A percentile compares a stretch with the other conserved stretches of the same genome.
These are phyloP conservation scores for Macrolepiota dolichaula DNA, from an alignment of 768 basidiomycete genomes.

Conservation along the genomic window DNA sequence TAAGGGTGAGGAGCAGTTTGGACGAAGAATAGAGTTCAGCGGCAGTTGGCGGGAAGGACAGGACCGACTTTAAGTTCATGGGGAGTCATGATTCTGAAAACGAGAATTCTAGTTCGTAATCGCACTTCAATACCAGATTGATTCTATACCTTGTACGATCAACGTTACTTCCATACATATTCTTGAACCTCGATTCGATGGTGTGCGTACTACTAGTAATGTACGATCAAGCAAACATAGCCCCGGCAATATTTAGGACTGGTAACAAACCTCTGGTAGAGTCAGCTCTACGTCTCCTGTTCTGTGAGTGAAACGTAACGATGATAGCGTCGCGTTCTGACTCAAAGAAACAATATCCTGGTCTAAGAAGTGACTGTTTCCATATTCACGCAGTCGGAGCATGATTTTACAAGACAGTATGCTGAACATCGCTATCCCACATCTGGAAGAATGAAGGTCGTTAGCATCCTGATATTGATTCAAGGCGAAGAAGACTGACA, in stretches of 20 bases:
- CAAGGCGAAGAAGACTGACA: not conserved
- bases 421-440: not conserved
- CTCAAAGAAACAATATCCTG: not conserved
- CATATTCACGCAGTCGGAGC: constrained; percentile 3
- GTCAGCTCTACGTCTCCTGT: not conserved
- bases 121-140: too few relatives aligned
- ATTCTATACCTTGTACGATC: too few relatives aligned
- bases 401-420: constrained; percentile 6
- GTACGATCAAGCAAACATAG: not conserved
- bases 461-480: not conserved
- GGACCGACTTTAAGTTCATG: too few relatives aligned
- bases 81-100: too few relatives aligned
- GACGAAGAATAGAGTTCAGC: too few relatives aligned
- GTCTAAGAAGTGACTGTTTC: not conserved
- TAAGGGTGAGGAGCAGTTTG: not conserved
- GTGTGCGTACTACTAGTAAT: not conserved
- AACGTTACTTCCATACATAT: too few relatives aligned
- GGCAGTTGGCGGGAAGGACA: too few relatives aligned
- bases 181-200: not conserved
- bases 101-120: too few relatives aligned
- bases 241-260: not conserved
- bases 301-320: not conserved
- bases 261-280: not conserved
- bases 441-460: not conserved
- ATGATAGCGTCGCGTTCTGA: not conserved